Conservation (phyloP, 352 stramenopile genomes). For the Pythium brassicae region DNA sequence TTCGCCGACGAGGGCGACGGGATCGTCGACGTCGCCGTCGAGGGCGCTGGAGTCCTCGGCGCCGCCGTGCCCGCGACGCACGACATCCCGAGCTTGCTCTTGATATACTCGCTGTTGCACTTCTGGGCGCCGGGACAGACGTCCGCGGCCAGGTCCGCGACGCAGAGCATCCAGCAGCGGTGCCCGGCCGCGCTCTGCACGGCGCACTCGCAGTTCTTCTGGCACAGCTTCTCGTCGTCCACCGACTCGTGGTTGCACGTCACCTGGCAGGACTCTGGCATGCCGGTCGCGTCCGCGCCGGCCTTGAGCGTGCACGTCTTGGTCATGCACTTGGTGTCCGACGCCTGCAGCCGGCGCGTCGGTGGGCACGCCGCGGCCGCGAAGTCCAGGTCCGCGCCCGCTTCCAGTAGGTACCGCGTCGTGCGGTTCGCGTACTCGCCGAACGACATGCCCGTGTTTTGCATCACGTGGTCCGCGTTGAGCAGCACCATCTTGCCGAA, state of each 20-base stretch:
- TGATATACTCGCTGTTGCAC: conserved; percentile 32
- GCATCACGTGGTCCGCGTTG: conserved; percentile 35
- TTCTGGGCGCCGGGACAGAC: conserved; percentile 41
- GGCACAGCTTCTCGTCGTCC: conserved; percentile 27
- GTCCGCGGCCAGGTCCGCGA: conserved; percentile 36
- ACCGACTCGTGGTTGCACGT: conserved; percentile 49
- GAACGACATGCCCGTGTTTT: conserved; percentile 52
- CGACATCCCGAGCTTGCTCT: conserved; percentile 41
- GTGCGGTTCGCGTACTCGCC: conserved; percentile 49
- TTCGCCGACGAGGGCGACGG: not conserved
- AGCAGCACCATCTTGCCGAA: conserved; percentile 69
- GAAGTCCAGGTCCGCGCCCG: conserved; percentile 29
- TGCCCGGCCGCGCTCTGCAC: conserved; percentile 22
- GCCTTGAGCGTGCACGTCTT: conserved; percentile 39
- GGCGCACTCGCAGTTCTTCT: conserved; percentile 39
- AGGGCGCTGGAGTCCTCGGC: conserved; percentile 3
- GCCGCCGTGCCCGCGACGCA: conserved; percentile 26
- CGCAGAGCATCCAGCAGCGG: conserved; percentile 58
- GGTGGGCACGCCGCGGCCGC: conserved; percentile 40
- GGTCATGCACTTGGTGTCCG: conserved; percentile 42
- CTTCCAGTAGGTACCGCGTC: conserved; percentile 44
- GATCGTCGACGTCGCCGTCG: not conserved
- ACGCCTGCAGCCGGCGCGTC: conserved; percentile 36
- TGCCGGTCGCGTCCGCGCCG: conserved; percentile 17
- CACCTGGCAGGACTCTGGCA: conserved; percentile 45